Conservation (phyloP, 2,329 filamentous ascomycete species). For the Calonectria crousiana region DNA sequence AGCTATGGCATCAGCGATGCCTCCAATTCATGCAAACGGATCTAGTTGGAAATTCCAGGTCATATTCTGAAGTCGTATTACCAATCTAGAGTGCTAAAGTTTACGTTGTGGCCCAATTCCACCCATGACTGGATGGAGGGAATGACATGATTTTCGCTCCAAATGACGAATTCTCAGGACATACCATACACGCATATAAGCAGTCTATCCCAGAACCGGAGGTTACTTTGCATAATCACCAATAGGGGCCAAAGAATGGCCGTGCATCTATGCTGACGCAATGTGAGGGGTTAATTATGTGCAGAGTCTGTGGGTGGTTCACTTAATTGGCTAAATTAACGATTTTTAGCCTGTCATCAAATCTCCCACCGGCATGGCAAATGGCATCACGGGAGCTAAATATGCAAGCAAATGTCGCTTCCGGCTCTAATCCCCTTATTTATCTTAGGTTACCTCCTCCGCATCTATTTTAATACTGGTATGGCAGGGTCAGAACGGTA, state of each 20-base stretch:
- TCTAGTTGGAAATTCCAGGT: not conserved
- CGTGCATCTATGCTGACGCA: constrained; percentile 12
- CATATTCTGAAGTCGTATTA: not conserved
- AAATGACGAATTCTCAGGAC: constrained; percentile 2
- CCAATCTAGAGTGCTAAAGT: constrained; percentile 5
- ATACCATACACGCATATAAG: not conserved
- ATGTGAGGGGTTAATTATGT: constrained; percentile 19
- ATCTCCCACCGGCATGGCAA: constrained; percentile 17
- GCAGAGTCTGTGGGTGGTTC: not conserved
- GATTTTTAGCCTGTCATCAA: not conserved
- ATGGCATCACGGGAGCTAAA: not conserved
- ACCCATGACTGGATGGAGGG: not conserved
- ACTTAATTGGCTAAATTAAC: not conserved
- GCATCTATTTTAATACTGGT: not conserved
- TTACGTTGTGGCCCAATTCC: not conserved
- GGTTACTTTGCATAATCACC: not conserved
- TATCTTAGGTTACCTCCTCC: not conserved
- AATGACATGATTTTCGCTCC: constrained; percentile 5
- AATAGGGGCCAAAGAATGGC: not conserved
- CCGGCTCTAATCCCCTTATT: not conserved
- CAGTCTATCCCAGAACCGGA: not conserved
- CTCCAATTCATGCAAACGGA: not conserved
- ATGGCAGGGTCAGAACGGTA: too few relatives aligned
- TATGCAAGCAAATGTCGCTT: not conserved
- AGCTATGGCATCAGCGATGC: not conserved